Base-by-base conservation (phyloP, 73 alveolate species). In the Symbiodinium pilosum region DNA sequence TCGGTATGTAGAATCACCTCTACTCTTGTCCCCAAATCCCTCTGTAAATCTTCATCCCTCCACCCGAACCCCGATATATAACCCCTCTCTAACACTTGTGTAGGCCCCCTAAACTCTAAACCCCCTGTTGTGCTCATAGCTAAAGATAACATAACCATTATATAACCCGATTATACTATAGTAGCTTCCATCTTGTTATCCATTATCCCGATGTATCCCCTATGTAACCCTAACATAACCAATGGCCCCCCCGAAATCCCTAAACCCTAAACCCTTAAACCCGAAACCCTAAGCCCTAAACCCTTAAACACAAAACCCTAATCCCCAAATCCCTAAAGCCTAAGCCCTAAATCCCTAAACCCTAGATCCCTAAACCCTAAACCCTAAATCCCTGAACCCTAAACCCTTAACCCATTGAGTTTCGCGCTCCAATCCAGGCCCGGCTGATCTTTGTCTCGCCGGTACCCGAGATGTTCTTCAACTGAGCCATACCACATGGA, bases 401-500 rank as follows among this genome's bases (percentile, higher is more conserved):
- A 47, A 47, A 47, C 14, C 77, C 77, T 2, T 3, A 59, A 18
- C 77, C 18, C 38, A 32, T 64, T 16, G 28, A 36, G 11, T 18
- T 1, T 16, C 38, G 32, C 36, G 73, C 95, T 75, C 88, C 88
- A 24, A 91, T 40, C 97, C 97, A 91, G 88, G 51, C 88, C 9
- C 97, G 97, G 38, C 47, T 7, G 39, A 91, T 51, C 97, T 91
- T 91, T 44, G 81, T 14, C 84, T 91, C 97, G 20, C 88, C 87
- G 28, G 97, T 91, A 51, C 97, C 97, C 51, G 97, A 40, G 88
- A 91, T 69, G 88, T 85, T 86, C 77, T 43, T 68, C 56, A 91
- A 64, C 97, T 91, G 75, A 14, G 28, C 38, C 71, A 12, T 3
- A 3, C 39, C 77, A 21, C 32, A 64, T 21, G 38, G 59, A 47